Evolutionary conservation across 257 asterid genomes (phyloP), one percentile per base, ranked within the genome.

Genomic region (Solanum dulcamara): DNA sequence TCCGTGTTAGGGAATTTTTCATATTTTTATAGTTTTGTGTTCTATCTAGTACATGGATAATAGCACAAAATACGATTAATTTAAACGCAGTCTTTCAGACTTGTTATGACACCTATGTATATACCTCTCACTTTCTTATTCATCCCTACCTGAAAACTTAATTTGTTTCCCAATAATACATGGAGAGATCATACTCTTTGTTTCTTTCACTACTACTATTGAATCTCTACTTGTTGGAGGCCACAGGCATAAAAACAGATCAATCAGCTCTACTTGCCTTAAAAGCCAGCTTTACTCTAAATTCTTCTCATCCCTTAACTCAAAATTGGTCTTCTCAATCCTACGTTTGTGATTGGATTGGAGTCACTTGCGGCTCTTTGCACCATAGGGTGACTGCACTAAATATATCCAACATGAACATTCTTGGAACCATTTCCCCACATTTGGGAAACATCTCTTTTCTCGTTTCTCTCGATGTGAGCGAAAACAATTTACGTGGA

Each of bases 401-500:
- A 33, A 17, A 33, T 33, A 0, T 67, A 67, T 67, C 46, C 15
- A 17, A 17, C 77, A 7, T 68, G 44, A 33, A 68, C 44, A 33
- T 68, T 8, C 13, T 7, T 67, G 44, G 26, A 17, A 17, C 2
- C 26, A 67, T 18, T 28, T 48, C 72, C 7, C 80, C 85, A 22
- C 72, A 85, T 0, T 4, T 85, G 59, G 85, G 71, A 20, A 83
- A 74, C 20, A 80, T 86, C 44, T 44, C 88, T 0, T 91, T 80
- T n/a, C 89, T 91, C 3, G 59, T 32, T 22, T 59, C 38, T 3
- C 83, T 91, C 4, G 62, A 86, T 57, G 0, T 86, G 1, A 48
- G 72, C 15, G 8, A 7, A 26, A 91, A 91, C n/a, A 4, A 15
- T 35, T 89, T 91, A 13, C 48, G 48, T 8, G 91, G 90, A 0